These are phyloP conservation scores for Eimeria acervulina DNA, from an alignment of 169 alveolate genomes.

Conservation along the genomic window DNA sequence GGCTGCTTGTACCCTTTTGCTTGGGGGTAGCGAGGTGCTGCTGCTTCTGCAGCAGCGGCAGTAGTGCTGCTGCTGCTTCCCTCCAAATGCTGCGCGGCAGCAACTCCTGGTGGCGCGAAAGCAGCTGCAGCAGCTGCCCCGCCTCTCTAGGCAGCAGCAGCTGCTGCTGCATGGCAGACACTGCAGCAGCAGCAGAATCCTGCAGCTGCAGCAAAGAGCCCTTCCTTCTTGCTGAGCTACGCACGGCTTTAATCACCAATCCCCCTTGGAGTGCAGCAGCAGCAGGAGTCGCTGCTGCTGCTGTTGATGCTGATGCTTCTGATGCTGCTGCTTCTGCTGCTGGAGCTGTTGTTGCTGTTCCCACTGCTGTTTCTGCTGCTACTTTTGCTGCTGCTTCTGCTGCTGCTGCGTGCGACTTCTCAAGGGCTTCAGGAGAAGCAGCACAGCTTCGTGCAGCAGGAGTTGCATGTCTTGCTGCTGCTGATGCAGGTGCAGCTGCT, in stretches of 20 bases:
- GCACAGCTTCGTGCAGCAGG: constrained; percentile 29
- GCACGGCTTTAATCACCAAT: background rate
- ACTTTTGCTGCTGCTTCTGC: background rate
- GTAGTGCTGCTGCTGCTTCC: constrained; percentile 42
- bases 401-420: background rate
- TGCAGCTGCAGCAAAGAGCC: background rate
- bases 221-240: background rate
- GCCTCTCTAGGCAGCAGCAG: constrained; percentile 36
- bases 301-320: no score
- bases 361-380: constrained; percentile 10
- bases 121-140: constrained; percentile 68
- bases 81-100: constrained; percentile 10
- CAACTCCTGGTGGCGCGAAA: constrained; percentile 9
- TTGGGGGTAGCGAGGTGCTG: background rate
- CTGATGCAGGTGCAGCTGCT: no score
- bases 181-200: constrained; percentile 9
- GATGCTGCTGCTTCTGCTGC: no score
- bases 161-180: constrained; percentile 30
- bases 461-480: constrained; percentile 15
- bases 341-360: no score
- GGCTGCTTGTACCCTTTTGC: background rate
- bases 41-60: constrained; percentile 33
- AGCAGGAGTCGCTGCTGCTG: background rate
- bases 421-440: background rate
- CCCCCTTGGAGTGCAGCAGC: background rate